Conservation (phyloP, 106 monocot genomes). For the Dioscorea zingiberensis region DNA sequence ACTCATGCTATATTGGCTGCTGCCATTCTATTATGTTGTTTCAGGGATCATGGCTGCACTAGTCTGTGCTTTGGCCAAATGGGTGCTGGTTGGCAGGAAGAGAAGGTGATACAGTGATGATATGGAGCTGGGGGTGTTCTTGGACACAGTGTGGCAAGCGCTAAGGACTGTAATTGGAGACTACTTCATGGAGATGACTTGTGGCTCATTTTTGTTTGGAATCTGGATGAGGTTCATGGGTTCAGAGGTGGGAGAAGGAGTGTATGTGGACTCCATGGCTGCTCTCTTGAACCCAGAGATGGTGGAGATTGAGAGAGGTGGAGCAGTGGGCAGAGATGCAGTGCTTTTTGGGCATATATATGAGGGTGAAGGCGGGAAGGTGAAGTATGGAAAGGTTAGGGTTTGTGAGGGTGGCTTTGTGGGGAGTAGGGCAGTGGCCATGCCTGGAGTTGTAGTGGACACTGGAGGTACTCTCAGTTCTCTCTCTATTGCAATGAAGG, state of each 20-base stretch:
- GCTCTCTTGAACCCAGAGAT: conserved; percentile 50
- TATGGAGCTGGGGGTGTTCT: conserved; percentile 39
- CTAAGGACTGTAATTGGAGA: conserved; percentile 26
- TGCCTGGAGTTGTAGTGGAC: conserved; percentile 45
- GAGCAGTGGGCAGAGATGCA: conserved; percentile 28
- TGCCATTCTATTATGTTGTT: conserved; percentile 31
- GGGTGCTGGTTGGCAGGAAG: conserved; percentile 36
- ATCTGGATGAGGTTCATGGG: conserved; percentile 47
- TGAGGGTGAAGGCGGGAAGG: conserved; percentile 39
- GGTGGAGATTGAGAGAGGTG: conserved; percentile 32
- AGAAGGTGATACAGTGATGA: conserved; percentile 26
- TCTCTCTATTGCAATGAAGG: conserved; percentile 50
- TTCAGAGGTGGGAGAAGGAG: conserved; percentile 18
- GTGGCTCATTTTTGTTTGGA: conserved; percentile 30
- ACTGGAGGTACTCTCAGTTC: conserved; percentile 21
- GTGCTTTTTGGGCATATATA: conserved; percentile 41
- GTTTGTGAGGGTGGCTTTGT: conserved; percentile 33
- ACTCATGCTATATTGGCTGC: conserved; percentile 17
- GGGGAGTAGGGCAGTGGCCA: conserved; percentile 43
- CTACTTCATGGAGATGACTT: conserved; percentile 44
- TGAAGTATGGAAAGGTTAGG: conserved; percentile 39
- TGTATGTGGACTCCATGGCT: conserved; percentile 36
- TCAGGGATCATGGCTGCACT: conserved; percentile 28
- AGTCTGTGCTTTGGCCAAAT: conserved; percentile 22
- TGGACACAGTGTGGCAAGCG: conserved; percentile 52